These are phyloP conservation scores for Calonectria leucothoes DNA, from an alignment of 2,329 filamentous ascomycete species.

Conservation along the genomic window DNA sequence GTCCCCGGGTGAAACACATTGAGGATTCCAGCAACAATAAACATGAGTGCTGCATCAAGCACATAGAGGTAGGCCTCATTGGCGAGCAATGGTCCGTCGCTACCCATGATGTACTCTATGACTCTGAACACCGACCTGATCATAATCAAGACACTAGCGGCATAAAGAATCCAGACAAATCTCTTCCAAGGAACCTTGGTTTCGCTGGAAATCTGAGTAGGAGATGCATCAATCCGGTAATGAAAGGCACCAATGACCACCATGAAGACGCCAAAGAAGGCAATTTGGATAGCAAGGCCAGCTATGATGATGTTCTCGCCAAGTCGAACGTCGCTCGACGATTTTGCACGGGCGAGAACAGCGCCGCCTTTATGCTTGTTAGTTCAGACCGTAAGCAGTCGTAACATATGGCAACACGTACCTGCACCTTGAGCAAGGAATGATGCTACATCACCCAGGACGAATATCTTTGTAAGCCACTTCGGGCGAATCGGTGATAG, in stretches of 20 bases:
- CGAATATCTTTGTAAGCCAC: slow-evolving; percentile 57
- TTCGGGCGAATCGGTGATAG: background rate
- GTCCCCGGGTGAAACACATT: background rate
- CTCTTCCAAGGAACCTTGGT: background rate
- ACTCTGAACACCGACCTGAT: background rate
- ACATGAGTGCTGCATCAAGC: background rate
- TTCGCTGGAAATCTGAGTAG: background rate
- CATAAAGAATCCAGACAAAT: background rate
- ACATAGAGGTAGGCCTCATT: background rate
- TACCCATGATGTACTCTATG: background rate
- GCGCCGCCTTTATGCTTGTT: background rate
- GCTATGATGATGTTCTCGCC: background rate
- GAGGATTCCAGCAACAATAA: background rate
- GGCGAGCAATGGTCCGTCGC: background rate
- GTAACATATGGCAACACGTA: background rate
- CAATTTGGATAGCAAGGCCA: background rate
- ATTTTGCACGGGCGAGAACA: background rate
- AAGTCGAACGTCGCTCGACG: background rate
- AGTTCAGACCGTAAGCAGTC: background rate
- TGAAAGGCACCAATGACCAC: background rate
- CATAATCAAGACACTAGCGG: background rate
- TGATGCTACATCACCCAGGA: slow-evolving; percentile 58
- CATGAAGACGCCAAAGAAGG: background rate
- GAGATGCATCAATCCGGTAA: background rate
- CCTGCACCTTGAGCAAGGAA: slow-evolving; percentile 45